Base-by-base conservation (phyloP, 2,329 filamentous ascomycete genomes). In the Colletotrichum incanum region DNA sequence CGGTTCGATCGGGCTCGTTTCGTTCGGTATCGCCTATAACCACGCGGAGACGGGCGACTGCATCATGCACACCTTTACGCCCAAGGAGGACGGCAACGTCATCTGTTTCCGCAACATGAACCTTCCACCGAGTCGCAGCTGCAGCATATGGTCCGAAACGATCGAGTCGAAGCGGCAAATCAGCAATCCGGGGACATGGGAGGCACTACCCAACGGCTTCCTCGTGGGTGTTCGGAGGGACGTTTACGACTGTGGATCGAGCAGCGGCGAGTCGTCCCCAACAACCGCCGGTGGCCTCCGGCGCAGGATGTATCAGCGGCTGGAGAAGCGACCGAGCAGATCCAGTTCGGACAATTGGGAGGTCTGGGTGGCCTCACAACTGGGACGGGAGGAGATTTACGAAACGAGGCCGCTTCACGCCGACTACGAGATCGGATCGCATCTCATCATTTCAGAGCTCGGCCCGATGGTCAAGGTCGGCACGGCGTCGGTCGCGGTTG, bases 391-490 rank as follows among this genome's bases (percentile, higher is more conserved):
- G 37, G 83, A 85, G 20, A 80, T 81, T 28, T 84, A 85, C 75
- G 87, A 89, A 76, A 85, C 83, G 1, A 79, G 78, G 41, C 84
- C 84, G 11, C 82, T 90, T 16, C 82, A 84, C 65, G 75, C 80
- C 8, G 79, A 84, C 12, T 79, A 81, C 6, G 82, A 84, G 49
- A 77, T 82, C 52, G 82, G 84, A 4, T 84, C 87, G 2, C 86
- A 90, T 68, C 84, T 95, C 5, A 89, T 94, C 58, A 90, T 94
- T 28, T 88, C 88, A 2, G 86, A 86, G 56, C 83, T 93, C 1
- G 93, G 93, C 0, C 93, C 93, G 0, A 88, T 93, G 68, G 85
- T 86, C 2, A 84, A 84, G 64, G 82, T 94, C 1, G 93, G 93
- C 16, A 86, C 88, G 59, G 86, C 87, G 56, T 92, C 91, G 62